Percentiles rank a stretch among this genome's conserved stretches.
Evolutionary conservation across 371 early-diverging fungal species (phyloP).

Genomic region (Rhizopus stolonifer): DNA sequence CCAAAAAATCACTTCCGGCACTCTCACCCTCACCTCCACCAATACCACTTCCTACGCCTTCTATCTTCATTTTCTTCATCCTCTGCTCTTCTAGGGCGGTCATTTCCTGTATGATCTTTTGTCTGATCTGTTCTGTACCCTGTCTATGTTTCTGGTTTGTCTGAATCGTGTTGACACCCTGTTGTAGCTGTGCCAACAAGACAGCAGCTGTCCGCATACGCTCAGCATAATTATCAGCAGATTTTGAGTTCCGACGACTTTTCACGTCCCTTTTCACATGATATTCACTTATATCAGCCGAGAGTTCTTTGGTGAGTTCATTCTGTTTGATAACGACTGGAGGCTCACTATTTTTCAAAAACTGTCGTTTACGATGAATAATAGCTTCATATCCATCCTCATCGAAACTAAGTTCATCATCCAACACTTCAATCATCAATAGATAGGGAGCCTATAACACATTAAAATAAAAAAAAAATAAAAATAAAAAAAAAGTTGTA

Average conservation of each 20-base stretch:
- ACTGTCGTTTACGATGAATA: slow-evolving; percentile 33
- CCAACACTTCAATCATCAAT: slow-evolving; percentile 78
- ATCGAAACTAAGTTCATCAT: slow-evolving; percentile 53
- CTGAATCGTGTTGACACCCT: not conserved
- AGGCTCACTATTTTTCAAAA: slow-evolving; percentile 17
- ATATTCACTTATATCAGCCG: slow-evolving; percentile 7
- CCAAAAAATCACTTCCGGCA: slow-evolving; percentile 54
- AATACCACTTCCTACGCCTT: slow-evolving; percentile 58
- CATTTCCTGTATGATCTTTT: slow-evolving; percentile 88
- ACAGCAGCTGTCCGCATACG: slow-evolving; percentile 95
- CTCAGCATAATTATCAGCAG: slow-evolving; percentile 84
- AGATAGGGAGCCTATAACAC: slow-evolving; percentile 68
- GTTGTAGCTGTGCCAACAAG: slow-evolving; percentile 90
- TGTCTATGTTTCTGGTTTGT: slow-evolving; percentile 16
- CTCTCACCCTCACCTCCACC: slow-evolving; percentile 53
- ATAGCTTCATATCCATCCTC: slow-evolving; percentile 38
- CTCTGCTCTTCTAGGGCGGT: slow-evolving; percentile 84
- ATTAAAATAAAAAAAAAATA: not conserved
- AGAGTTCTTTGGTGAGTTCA: not conserved
- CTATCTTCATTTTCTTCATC: slow-evolving; percentile 58
- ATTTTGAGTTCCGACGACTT: slow-evolving; percentile 30
- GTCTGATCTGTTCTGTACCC: slow-evolving; percentile 74
- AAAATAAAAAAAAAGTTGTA: not conserved
- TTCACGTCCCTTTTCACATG: not conserved
- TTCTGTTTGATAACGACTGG: slow-evolving; percentile 8